phyloP scores from a whole-genome alignment of 768 basidiomycete genomes.

The Boletus coccyginus region DNA sequence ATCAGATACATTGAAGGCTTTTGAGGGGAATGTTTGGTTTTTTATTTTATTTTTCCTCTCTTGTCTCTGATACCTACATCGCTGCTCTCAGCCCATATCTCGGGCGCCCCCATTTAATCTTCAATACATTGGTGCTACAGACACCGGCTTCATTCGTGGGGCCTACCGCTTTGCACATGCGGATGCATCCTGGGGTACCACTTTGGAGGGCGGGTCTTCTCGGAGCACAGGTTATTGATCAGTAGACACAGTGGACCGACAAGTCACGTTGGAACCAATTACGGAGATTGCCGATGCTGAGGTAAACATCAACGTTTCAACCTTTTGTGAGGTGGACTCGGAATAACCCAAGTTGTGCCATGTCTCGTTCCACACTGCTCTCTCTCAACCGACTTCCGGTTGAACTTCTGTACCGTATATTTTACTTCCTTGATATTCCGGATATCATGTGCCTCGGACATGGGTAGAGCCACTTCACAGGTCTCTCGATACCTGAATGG shows the following conservation, averaged over 20 bases:
- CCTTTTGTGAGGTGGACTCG: no score
- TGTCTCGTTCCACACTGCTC: no score
- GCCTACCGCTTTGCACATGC: slow-evolving; percentile 61
- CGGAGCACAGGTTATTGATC: no score
- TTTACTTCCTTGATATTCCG: slow-evolving; percentile 14
- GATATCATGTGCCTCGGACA: slow-evolving; percentile 5
- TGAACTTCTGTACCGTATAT: slow-evolving; percentile 10
- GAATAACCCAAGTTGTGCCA: no score
- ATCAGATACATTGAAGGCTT: slow-evolving; percentile 65
- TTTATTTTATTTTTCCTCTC: background rate
- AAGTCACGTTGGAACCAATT: no score
- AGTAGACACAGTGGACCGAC: no score
- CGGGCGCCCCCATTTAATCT: slow-evolving; percentile 31
- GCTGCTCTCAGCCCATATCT: slow-evolving; percentile 18
- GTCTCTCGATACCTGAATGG: slow-evolving; percentile 10
- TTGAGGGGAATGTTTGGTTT: slow-evolving; percentile 51
- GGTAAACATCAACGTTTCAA: no score
- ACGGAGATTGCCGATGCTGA: no score
- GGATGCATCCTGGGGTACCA: slow-evolving; percentile 44
- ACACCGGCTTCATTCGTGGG: slow-evolving; percentile 55
- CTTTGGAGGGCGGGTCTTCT: no score
- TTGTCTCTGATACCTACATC: background rate
- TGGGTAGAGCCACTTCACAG: background rate
- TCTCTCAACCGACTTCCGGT: slow-evolving; percentile 12
- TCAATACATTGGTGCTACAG: slow-evolving; percentile 56